These are phyloP conservation scores for Pyrenochaeta sp. DNA, from an alignment of 2,329 filamentous ascomycete genomes.

Conservation along the genomic window DNA sequence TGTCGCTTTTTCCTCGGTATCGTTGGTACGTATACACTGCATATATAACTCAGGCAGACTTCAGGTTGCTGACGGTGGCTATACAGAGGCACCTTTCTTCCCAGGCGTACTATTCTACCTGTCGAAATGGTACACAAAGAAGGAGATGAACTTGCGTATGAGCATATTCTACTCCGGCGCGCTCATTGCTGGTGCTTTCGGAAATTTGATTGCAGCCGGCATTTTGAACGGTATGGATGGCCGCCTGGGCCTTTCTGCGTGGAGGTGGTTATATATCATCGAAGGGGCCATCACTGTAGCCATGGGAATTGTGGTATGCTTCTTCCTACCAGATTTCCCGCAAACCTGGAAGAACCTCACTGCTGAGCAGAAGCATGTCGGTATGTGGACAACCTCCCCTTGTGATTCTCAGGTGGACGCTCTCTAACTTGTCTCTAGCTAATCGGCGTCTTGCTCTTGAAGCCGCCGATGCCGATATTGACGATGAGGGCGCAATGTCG, in stretches of 20 bases:
- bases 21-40: slow-evolving; percentile 1
- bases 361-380: slow-evolving; percentile 53
- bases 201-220: slow-evolving; percentile 63
- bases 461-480: slow-evolving; percentile 53
- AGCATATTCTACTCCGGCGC: slow-evolving; percentile 63
- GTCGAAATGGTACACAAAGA: slow-evolving; percentile 60
- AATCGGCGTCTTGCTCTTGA: slow-evolving; percentile 61
- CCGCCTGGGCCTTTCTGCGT: slow-evolving; percentile 40
- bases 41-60: not conserved
- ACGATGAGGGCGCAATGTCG: slow-evolving; percentile 58
- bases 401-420: no score
- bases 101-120: slow-evolving; percentile 35
- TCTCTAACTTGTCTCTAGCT: slow-evolving; percentile 30
- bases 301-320: slow-evolving; percentile 42
- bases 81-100: slow-evolving; percentile 37
- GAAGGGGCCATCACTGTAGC: slow-evolving; percentile 49
- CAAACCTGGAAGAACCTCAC: slow-evolving; percentile 51
- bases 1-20: slow-evolving; percentile 42
- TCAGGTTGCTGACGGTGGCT: not conserved
- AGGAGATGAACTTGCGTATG: slow-evolving; percentile 60
- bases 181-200: slow-evolving; percentile 59
- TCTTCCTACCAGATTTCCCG: slow-evolving; percentile 51
- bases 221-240: slow-evolving; percentile 53
- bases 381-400: not conserved
- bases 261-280: slow-evolving; percentile 51